These are phyloP conservation scores for Aspergillus persii DNA, from an alignment of 2,329 filamentous ascomycete species.

Conservation along the genomic window DNA sequence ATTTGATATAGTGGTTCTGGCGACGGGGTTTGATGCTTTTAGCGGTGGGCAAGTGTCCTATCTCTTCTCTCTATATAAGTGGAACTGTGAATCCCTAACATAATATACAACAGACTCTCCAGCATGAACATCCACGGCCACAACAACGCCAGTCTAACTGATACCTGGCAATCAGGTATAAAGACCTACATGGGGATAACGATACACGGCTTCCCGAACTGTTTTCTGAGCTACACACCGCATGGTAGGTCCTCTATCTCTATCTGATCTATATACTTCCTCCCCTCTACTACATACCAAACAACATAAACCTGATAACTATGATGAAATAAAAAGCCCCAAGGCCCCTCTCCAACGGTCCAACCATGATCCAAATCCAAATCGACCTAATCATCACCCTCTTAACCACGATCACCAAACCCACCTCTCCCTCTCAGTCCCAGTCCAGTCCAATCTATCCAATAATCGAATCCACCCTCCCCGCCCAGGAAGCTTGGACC, in stretches of 20 bases:
- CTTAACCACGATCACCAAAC: background rate
- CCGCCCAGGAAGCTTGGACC: background rate
- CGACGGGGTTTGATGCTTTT: conserved; percentile 41
- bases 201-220: conserved; percentile 40
- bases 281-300: too few relatives aligned
- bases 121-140: conserved; percentile 31
- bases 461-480: background rate
- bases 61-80: background rate
- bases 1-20: conserved; percentile 38
- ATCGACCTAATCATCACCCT: conserved; percentile 47
- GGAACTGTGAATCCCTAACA: too few relatives aligned
- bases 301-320: background rate
- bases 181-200: conserved; percentile 39
- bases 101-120: conserved; percentile 20
- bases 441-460: background rate
- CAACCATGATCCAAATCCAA: conserved; percentile 47
- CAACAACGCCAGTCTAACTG: conserved; percentile 25
- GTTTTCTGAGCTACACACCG: conserved; percentile 50
- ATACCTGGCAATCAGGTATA: conserved; percentile 29
- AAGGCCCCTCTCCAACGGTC: conserved; percentile 40
- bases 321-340: conserved; percentile 33
- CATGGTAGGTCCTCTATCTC: conserved; percentile 31
- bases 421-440: background rate
- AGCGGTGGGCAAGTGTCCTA: conserved; percentile 23
- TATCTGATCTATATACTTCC: background rate